Evolutionary conservation across 2,329 filamentous ascomycete species (phyloP), one percentile per base, ranked within the genome.

Genomic region (Fusarium piperis): DNA sequence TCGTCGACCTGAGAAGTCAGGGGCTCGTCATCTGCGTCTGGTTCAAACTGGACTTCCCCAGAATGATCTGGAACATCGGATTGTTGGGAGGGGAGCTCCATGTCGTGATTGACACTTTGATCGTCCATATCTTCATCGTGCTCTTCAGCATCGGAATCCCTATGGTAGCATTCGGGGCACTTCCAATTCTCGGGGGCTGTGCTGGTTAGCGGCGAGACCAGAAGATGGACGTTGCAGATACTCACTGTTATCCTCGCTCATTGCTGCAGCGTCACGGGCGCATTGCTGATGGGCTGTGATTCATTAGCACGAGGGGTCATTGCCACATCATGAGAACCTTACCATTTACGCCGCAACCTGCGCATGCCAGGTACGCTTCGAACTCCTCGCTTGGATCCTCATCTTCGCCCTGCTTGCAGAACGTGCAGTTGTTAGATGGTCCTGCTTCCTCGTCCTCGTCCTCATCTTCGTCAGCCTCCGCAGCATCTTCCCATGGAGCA

Each of bases 281-380:
- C 95, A 98, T 87, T 96, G 92, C 80, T 92, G 91, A 85, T 98
- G 95, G 78, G 94, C 95, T 97, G 84, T 79, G 84, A 77, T 82
- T 64, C 71, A 79, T 88, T 76, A 86, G 83, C 30, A 7, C 30
- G 11, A 12, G 41, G 39, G 77, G 73, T 41, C 60, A 71, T 68
- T 63, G 65, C 67, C 71, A 38, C 32, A 30, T 20, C 59, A 61
- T 69, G 30, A 41, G 53, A 60, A 53, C 89, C 93, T 82, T 85
- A 97, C 94, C 91, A 81, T 94, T 93, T 78, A 95, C 93, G 72
- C 91, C 91, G 81, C 95, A 98, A 71, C 90, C 87, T 67, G 85
- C 86, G 81, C 95, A 98, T 59, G 91, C 85, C 67, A 98, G 85
- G 79, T 92, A 94, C 65, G 91, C 86, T 80, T 96, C 94, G 76